Base-by-base conservation (phyloP, 2,329 filamentous ascomycete genomes). In the Iodosphaeria phyllophila region DNA sequence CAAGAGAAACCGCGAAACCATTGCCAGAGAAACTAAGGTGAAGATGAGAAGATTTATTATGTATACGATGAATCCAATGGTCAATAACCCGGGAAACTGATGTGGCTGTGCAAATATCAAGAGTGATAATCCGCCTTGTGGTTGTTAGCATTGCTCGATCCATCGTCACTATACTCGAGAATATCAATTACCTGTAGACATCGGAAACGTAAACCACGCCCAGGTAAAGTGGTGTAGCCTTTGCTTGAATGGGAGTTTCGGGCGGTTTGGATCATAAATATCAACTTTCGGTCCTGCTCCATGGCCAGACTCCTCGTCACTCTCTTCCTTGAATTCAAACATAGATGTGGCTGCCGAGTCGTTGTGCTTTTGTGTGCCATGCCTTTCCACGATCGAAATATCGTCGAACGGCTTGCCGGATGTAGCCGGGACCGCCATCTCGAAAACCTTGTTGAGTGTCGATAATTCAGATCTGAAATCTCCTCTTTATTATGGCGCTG, bases 171-270 rank as follows among this genome's bases (percentile, higher is more conserved):
- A n/a, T n/a, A n/a, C n/a, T n/a, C n/a, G n/a, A n/a, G n/a, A n/a
- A n/a, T n/a, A n/a, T n/a, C n/a, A n/a, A n/a, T n/a, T n/a, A n/a
- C n/a, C 76, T 0, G 74, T 78, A 23, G 70, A 75, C 75, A 82
- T 82, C 2, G 73, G 72, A 16, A 69, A 53, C 2, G 74, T 75
- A 46, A 73, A 84, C 74, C 74, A 80, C 11, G 68, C 69, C 72
- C 69, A 73, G 1, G 67, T 74, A 40, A 74, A 71, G 46, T 73
- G 66, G 22, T 56, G 48, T 14, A 68, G 44, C 4, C 63, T 48
- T 27, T 57, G 38, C 26, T 51, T 50, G 12, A 64, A 28, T 4
- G 45, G 37, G 2, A 62, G 35, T 25, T 46, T 52, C 3, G 47
- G 50, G 10, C 47, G 45, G 23, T 46, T 42, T 10, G 42, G 42